Evolutionary conservation across 768 basidiomycete genomes (phyloP).

Genomic region (Mycena crocata): DNA sequence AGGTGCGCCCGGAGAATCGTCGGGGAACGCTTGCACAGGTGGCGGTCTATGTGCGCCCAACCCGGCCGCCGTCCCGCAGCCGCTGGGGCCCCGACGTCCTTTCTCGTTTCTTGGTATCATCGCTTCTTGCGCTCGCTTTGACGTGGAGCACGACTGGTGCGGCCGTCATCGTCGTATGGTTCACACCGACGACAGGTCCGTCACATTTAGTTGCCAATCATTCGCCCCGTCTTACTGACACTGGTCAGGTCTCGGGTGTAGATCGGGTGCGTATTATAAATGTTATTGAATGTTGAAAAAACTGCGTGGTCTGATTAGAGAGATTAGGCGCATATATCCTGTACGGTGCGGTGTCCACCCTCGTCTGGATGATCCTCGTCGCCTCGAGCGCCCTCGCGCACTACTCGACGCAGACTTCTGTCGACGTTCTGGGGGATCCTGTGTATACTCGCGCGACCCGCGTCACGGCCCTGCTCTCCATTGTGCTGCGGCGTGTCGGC

Average conservation of each 20-base stretch:
- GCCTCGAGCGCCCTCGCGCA: slow-evolving; percentile 43
- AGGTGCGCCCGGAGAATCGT: slow-evolving; percentile 29
- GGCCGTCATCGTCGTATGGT: slow-evolving; percentile 40
- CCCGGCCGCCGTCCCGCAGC: slow-evolving; percentile 7
- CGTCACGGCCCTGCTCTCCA: slow-evolving; percentile 35
- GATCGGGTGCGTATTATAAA: no score
- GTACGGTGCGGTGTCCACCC: slow-evolving; percentile 37
- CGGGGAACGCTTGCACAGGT: slow-evolving; percentile 35
- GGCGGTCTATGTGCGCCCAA: slow-evolving; percentile 28
- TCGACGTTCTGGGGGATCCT: background rate
- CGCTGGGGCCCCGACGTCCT: slow-evolving; percentile 37
- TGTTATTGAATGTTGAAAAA: no score
- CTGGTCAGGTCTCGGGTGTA: slow-evolving; percentile 36
- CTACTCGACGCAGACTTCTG: slow-evolving; percentile 28
- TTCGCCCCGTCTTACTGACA: background rate
- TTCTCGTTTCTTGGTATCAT: slow-evolving; percentile 36
- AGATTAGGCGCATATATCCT: slow-evolving; percentile 40
- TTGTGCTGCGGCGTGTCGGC: slow-evolving; percentile 44
- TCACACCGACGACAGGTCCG: slow-evolving; percentile 42
- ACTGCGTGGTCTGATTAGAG: no score
- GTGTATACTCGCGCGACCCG: slow-evolving; percentile 11
- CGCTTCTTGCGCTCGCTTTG: slow-evolving; percentile 36
- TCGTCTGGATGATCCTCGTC: slow-evolving; percentile 40
- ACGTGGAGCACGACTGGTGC: slow-evolving; percentile 47
- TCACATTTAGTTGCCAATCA: background rate